These are phyloP conservation scores for Starmerella gropengiesseri DNA, from an alignment of 805 yeast species.

Conservation along the genomic window DNA sequence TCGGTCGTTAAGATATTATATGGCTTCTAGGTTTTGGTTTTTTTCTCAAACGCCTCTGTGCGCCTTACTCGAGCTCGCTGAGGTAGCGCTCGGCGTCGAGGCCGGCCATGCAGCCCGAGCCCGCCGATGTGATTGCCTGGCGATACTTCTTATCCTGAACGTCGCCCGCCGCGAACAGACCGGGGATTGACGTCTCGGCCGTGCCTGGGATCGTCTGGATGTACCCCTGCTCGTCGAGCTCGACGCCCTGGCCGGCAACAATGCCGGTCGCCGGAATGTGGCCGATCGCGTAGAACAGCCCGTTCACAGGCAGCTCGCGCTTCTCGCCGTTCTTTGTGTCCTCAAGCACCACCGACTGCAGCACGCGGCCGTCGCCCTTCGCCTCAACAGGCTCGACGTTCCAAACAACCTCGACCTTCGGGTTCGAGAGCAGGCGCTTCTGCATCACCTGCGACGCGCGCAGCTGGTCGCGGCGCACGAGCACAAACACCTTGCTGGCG, in stretches of 20 bases:
- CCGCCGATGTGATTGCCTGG: slow-evolving; percentile 99
- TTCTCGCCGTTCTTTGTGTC: slow-evolving; percentile 62
- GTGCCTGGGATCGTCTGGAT: slow-evolving; percentile 84
- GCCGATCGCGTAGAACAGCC: slow-evolving; percentile 96
- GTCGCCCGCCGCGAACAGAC: slow-evolving; percentile 98
- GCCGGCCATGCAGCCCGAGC: slow-evolving; percentile 99
- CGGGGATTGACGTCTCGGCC: slow-evolving; percentile 71
- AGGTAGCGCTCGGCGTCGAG: slow-evolving; percentile 82
- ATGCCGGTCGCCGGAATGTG: slow-evolving; percentile 90
- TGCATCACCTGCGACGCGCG: slow-evolving; percentile 97
- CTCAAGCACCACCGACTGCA: slow-evolving; percentile 52
- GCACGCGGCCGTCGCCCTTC: slow-evolving; percentile 83
- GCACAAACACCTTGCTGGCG: slow-evolving; percentile 87
- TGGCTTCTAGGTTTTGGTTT: not conserved
- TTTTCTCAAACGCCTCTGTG: not conserved
- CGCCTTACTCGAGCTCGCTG: slow-evolving; percentile 39
- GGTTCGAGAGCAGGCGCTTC: slow-evolving; percentile 73
- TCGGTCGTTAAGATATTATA: slow-evolving; percentile 8
- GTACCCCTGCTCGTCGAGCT: slow-evolving; percentile 81
- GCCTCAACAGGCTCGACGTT: slow-evolving; percentile 80
- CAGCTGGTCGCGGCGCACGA: slow-evolving; percentile 87
- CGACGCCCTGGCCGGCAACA: slow-evolving; percentile 56
- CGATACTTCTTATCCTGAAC: slow-evolving; percentile 95
- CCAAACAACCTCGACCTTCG: slow-evolving; percentile 83
- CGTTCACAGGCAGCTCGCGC: slow-evolving; percentile 65